Conservation (phyloP, 305 asterid species). For the Fraxinus sp. region DNA sequence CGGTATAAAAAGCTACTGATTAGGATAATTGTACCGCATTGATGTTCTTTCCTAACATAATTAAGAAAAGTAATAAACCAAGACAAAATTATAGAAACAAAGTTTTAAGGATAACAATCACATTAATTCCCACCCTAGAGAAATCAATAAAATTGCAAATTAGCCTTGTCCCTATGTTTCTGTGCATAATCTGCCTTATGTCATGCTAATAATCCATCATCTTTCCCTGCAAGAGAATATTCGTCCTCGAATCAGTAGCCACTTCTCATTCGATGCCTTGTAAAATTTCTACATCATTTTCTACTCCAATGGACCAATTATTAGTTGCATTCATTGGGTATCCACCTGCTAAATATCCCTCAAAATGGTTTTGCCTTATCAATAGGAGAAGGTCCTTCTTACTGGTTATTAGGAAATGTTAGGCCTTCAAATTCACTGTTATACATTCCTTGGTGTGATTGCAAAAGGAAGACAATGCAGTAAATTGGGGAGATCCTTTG, state of each 20-base stretch:
- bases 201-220: not conserved
- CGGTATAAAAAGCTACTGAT: not conserved
- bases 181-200: not conserved
- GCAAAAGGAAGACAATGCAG: not conserved
- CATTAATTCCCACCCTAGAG: not conserved
- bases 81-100: not conserved
- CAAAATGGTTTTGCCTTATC: not conserved
- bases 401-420: not conserved
- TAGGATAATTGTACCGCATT: not conserved
- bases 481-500: not conserved
- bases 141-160: not conserved
- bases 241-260: not conserved
- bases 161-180: not conserved
- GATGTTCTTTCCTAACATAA: not conserved
- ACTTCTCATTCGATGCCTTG: not conserved
- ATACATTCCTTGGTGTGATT: not conserved
- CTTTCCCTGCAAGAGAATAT: not conserved
- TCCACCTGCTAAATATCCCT: not conserved
- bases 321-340: not conserved
- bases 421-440: not conserved
- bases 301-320: not conserved
- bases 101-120: not conserved
- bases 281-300: not conserved
- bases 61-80: not conserved
- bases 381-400: not conserved